Conservation (phyloP, 805 yeast species). For the Saccharomyces kudriavzevii region DNA sequence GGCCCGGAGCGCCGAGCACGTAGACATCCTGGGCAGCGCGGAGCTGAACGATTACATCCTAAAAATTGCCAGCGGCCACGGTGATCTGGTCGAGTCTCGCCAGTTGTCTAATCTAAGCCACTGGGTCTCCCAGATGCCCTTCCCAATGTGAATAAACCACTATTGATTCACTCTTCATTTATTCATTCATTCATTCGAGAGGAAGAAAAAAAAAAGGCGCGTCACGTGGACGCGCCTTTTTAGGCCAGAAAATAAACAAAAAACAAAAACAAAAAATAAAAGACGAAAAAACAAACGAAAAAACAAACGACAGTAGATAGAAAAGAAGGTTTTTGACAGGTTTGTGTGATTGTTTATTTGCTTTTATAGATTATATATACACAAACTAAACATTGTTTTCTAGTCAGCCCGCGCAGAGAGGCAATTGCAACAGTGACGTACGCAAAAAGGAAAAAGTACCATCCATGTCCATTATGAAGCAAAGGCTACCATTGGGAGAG, state of each 20-base stretch:
- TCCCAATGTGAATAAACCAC: slow-evolving; percentile 27
- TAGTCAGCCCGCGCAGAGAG: background rate
- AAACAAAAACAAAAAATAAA: background rate
- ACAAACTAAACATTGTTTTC: background rate
- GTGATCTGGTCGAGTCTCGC: slow-evolving; percentile 55
- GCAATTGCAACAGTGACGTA: background rate
- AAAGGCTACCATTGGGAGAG: slow-evolving; percentile 23
- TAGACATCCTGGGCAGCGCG: slow-evolving; percentile 89
- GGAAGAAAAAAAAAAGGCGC: slow-evolving; percentile 1
- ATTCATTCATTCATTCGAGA: background rate
- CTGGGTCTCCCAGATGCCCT: slow-evolving; percentile 51
- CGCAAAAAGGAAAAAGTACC: background rate
- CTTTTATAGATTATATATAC: background rate
- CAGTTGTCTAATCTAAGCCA: slow-evolving; percentile 50
- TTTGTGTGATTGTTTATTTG: background rate
- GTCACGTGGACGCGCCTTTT: slow-evolving; percentile 2
- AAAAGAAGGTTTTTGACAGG: background rate
- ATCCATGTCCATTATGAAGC: slow-evolving; percentile 14
- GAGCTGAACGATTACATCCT: slow-evolving; percentile 81
- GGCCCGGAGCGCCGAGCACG: slow-evolving; percentile 95
- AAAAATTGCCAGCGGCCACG: slow-evolving; percentile 75
- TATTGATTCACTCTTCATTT: background rate
- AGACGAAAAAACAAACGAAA: background rate
- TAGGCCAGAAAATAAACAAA: slow-evolving; percentile 9
- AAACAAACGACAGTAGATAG: background rate